A percentile compares a stretch with the other conserved stretches of the same genome.
phyloP scores from a whole-genome alignment of 2,329 filamentous ascomycete species.

The Cercospora sojina region DNA sequence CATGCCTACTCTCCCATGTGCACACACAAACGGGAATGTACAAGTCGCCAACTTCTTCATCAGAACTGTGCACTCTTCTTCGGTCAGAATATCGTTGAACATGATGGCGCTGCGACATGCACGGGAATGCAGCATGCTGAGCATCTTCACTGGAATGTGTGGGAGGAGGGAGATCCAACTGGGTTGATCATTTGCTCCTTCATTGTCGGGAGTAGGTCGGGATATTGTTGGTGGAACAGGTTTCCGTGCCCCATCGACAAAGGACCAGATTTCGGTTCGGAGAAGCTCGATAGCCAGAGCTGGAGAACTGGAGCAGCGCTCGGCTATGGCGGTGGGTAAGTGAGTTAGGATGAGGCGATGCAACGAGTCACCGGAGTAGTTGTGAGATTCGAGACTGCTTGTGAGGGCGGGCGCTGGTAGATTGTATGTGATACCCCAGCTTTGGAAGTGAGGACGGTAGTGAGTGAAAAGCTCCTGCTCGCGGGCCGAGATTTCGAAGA shows the following conservation, averaged over 20 bases:
- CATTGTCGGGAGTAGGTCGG: background rate
- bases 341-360: conserved; percentile 47
- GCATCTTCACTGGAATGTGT: conserved; percentile 42
- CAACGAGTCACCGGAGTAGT: conserved; percentile 6
- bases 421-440: conserved; percentile 75
- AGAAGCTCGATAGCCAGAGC: conserved; percentile 71
- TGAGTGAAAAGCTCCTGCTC: conserved; percentile 62
- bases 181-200: background rate
- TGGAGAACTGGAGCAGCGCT: conserved; percentile 73
- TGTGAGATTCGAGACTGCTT: background rate
- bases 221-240: background rate
- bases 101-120: conserved; percentile 79
- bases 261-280: conserved; percentile 70
- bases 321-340: conserved; percentile 70
- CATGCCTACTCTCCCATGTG: conserved; percentile 65
- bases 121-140: conserved; percentile 74
- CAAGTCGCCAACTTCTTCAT: conserved; percentile 60
- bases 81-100: conserved; percentile 72
- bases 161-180: conserved; percentile 22
- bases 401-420: conserved; percentile 30
- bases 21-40: conserved; percentile 77
- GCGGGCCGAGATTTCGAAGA: conserved; percentile 62
- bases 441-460: conserved; percentile 58
- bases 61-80: conserved; percentile 59
- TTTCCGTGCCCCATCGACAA: conserved; percentile 47